A percentile compares a stretch with the other conserved stretches of the same genome.
Evolutionary conservation across 1,284 basidiomycete species (phyloP).

Genomic region (Tetrapyrgos nigripes): DNA sequence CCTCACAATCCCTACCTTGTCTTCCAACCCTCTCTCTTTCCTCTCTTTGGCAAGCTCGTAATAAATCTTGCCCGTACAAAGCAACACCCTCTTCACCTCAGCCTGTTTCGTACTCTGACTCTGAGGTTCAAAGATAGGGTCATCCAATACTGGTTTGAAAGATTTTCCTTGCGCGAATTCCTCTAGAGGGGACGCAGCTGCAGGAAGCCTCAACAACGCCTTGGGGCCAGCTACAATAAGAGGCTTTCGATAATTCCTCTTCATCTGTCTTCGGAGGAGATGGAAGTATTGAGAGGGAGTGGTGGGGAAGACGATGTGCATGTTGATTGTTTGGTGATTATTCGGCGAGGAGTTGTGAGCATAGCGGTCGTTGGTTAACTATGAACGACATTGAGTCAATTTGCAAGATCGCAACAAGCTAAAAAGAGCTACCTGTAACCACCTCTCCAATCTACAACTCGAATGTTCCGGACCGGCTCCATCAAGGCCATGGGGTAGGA

Average conservation of each 20-base stretch:
- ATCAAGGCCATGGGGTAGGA: conserved; percentile 87
- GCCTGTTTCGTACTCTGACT: conserved; percentile 36
- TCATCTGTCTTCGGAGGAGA: conserved; percentile 82
- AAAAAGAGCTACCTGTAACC: conserved; percentile 68
- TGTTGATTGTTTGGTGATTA: conserved; percentile 60
- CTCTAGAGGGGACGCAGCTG: conserved; percentile 71
- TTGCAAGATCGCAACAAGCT: not conserved
- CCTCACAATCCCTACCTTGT: conserved; percentile 70
- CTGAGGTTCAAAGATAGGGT: too few relatives aligned
- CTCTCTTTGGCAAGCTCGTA: conserved; percentile 84
- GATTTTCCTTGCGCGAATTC: conserved; percentile 69
- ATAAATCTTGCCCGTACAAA: conserved; percentile 84
- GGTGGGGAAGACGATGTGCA: conserved; percentile 86
- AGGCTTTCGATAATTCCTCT: conserved; percentile 86
- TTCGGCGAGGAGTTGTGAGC: conserved; percentile 39
- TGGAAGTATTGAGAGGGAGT: conserved; percentile 93
- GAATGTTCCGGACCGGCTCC: conserved; percentile 94
- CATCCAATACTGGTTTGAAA: conserved; percentile 79
- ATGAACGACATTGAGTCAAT: not conserved
- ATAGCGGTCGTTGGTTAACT: conserved; percentile 79
- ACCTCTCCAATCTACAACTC: conserved; percentile 83
- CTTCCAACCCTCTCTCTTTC: conserved; percentile 51
- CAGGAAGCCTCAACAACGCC: conserved; percentile 77
- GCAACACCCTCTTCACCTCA: conserved; percentile 60
- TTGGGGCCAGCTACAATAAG: conserved; percentile 86